These are phyloP conservation scores for Coniella vitis DNA, from an alignment of 2,329 filamentous ascomycete genomes.

Conservation along the genomic window DNA sequence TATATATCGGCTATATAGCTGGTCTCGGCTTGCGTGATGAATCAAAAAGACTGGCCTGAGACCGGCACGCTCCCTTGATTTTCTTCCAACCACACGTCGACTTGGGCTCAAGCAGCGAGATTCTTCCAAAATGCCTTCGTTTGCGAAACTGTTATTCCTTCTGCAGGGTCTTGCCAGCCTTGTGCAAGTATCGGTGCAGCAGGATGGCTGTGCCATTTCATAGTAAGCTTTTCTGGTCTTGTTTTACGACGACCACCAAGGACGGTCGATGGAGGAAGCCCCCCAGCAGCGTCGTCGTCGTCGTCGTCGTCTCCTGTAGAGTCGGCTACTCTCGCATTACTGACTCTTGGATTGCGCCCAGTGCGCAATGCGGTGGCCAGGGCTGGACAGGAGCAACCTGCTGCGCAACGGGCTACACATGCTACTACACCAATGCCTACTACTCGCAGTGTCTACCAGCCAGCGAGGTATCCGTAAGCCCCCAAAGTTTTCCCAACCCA, in stretches of 20 bases:
- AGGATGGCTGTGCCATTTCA: not conserved
- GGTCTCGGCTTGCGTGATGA: too few species aligned
- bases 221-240: not conserved
- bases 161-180: not conserved
- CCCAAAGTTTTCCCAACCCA: too few species aligned
- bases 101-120: too few species aligned
- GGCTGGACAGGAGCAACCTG: slow-evolving; percentile 1
- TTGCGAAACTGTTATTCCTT: not conserved
- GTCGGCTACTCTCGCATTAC: too few species aligned
- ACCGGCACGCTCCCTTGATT: too few species aligned
- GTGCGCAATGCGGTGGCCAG: slow-evolving; percentile 1
- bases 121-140: not conserved
- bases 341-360: not conserved
- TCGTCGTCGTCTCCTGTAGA: too few species aligned
- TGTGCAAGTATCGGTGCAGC: not conserved
- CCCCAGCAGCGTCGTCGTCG: too few species aligned
- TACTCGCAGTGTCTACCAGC: slow-evolving; percentile 3
- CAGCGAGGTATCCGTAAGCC: not conserved
- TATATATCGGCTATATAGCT: too few species aligned
- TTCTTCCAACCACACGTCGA: too few species aligned
- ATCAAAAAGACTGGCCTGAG: too few species aligned
- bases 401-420: not conserved
- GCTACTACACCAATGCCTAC: not conserved
- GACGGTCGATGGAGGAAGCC: too few species aligned
- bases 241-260: not conserved